Evolutionary conservation across 2,329 filamentous ascomycete genomes (phyloP).

Genomic region (Emmonsia crescens): DNA sequence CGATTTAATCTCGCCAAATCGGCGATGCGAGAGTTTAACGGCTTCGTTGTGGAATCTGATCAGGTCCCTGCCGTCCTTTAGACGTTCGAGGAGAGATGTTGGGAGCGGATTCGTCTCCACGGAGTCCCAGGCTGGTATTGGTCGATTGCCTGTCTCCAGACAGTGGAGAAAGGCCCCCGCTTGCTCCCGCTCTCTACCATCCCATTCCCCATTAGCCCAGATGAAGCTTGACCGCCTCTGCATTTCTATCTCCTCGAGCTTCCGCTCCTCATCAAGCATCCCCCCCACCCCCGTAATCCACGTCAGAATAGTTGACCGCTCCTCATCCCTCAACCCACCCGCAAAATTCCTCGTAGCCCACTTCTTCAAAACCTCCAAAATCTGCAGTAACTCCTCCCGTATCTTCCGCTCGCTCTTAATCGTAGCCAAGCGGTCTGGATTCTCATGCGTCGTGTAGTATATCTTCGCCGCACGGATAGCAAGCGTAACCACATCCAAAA

Average conservation of each 20-base stretch:
- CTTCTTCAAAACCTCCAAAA: constrained; percentile 83
- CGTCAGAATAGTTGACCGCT: constrained; percentile 60
- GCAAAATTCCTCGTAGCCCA: constrained; percentile 83
- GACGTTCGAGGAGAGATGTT: constrained; percentile 60
- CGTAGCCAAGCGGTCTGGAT: constrained; percentile 70
- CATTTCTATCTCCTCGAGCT: constrained; percentile 62
- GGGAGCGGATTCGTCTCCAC: constrained; percentile 26
- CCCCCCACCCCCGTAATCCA: constrained; percentile 73
- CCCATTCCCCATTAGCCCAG: constrained; percentile 75
- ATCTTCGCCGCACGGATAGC: constrained; percentile 93
- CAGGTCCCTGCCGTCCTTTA: constrained; percentile 71
- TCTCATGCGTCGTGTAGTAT: constrained; percentile 89
- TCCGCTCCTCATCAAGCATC: constrained; percentile 67
- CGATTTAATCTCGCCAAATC: constrained; percentile 78
- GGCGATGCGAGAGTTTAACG: constrained; percentile 70
- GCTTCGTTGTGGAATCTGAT: constrained; percentile 83
- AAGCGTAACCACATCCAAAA: constrained; percentile 84
- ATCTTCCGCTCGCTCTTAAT: constrained; percentile 84
- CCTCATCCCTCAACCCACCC: constrained; percentile 67
- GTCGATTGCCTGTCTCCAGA: constrained; percentile 48
- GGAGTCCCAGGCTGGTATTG: constrained; percentile 58
- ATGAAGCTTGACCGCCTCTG: constrained; percentile 62
- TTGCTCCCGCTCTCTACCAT: constrained; percentile 59
- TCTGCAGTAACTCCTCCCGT: constrained; percentile 68
- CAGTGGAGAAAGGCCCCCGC: constrained; percentile 73